Evolutionary conservation across 306 rosid species (phyloP).

Genomic region (Elaeagnus macrophylla): DNA sequence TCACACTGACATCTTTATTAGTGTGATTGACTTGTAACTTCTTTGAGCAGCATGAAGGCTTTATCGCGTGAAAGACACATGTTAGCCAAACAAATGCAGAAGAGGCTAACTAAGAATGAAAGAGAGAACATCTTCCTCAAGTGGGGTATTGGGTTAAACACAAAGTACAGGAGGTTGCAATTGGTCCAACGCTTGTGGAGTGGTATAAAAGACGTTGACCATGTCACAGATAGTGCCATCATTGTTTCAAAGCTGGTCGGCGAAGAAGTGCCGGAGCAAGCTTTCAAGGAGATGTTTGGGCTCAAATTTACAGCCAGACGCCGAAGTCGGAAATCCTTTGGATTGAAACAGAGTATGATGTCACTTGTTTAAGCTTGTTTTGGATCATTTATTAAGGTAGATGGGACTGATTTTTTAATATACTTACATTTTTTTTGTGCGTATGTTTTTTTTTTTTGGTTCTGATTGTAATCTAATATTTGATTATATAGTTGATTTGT

Average conservation of each 20-base stretch:
- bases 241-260: slow-evolving; percentile 73
- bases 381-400: not conserved
- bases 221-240: slow-evolving; percentile 62
- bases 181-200: slow-evolving; percentile 63
- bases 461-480: no score
- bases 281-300: slow-evolving; percentile 96
- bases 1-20: no score
- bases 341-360: slow-evolving; percentile 41
- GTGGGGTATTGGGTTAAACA: slow-evolving; percentile 60
- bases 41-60: slow-evolving; percentile 41
- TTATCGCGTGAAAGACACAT: slow-evolving; percentile 70
- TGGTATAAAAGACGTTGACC: slow-evolving; percentile 46
- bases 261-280: slow-evolving; percentile 57
- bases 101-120: slow-evolving; percentile 43
- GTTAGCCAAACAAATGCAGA: slow-evolving; percentile 71
- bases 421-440: no score
- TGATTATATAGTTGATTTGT: no score
- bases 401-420: no score
- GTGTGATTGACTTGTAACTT: not conserved
- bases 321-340: slow-evolving; percentile 34
- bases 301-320: slow-evolving; percentile 76
- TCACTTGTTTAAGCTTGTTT: slow-evolving; percentile 34
- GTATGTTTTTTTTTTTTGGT: no score
- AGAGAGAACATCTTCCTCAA: slow-evolving; percentile 55
- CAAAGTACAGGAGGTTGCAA: slow-evolving; percentile 61